phyloP scores from a whole-genome alignment of 2,329 filamentous ascomycete genomes.

The Talaromyces amestolkiae region DNA sequence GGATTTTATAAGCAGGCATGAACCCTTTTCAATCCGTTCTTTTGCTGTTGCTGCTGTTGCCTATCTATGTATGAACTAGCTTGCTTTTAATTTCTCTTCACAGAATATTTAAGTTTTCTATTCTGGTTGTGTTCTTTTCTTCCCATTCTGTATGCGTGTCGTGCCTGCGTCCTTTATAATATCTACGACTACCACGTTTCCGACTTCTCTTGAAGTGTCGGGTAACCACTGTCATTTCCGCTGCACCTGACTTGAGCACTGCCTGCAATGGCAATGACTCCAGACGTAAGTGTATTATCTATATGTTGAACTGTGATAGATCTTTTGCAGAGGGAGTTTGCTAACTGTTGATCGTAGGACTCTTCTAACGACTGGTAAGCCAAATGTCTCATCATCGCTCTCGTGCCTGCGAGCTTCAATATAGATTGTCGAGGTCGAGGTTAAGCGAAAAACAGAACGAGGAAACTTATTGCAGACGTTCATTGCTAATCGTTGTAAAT shows the following conservation, averaged over 20 bases:
- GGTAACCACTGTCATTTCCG: not conserved
- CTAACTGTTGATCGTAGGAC: conserved; percentile 14
- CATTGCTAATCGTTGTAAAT: conserved; percentile 13
- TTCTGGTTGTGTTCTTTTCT: not conserved
- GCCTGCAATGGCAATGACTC: conserved; percentile 19
- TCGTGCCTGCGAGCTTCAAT: too few relatives aligned
- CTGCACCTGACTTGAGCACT: not conserved
- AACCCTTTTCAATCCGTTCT: not conserved
- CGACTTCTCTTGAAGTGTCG: not conserved
- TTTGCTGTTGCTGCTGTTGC: not conserved
- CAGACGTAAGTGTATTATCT: conserved; percentile 17
- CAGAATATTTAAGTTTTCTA: not conserved
- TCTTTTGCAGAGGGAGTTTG: not conserved
- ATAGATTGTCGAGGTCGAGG: not conserved
- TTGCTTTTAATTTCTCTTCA: not conserved
- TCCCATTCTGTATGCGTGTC: not conserved
- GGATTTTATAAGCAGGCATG: conserved; percentile 6
- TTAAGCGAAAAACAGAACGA: not conserved
- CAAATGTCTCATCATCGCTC: not conserved
- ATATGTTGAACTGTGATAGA: not conserved
- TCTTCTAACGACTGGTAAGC: conserved; percentile 21
- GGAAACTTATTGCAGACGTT: not conserved
- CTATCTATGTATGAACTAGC: not conserved
- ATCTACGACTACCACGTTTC: too few relatives aligned
- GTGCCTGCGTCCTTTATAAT: not conserved